Evolutionary conservation across 2,329 filamentous ascomycete genomes (phyloP), one percentile per base, ranked within the genome.

Genomic region (Venturia pyrina): DNA sequence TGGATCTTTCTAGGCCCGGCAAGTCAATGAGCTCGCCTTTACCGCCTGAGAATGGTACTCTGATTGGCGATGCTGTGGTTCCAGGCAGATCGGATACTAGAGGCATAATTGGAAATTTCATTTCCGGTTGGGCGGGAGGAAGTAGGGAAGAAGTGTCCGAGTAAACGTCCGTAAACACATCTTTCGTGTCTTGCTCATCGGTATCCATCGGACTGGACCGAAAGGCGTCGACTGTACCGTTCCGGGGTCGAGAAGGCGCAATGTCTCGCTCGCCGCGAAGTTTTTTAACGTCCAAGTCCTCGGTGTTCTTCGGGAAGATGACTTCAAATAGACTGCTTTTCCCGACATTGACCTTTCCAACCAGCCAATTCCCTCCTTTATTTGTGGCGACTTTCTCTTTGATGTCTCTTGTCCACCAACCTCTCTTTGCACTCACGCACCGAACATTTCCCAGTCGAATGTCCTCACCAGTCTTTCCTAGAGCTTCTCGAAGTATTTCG

Each of bases 311-410:
- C 4, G 96, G 93, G 72, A 93, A 96, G 8, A 97, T 86, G 5
- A 87, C 85, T 70, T 95, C 88, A 68, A 98, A 96, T 1, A 99
- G 83, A 72, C 89, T 89, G 71, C 93, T 98, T 78, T 99, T 99
- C 32, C 95, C 96, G 2, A 98, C 96, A 73, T 99, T 99, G 68
- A 92, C 91, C 76, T 96, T 98, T n/a, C 95, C 95, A 2, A 99
- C 89, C 81, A 99, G 88, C 93, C 95, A 99, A 19, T 90, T 88
- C 19, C 88, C 95, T 5, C 93, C 93, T 4, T 91, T 92, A 62
- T 90, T 85, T 56, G 87, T 79, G 83, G 87, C 93, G 60, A 99
- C 92, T 61, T 93, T 88, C 70, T 96, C 88, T 75, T 91, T 96
- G 65, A 99, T 79, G 62, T 89, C 81, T 69, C 85, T 89, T 0